A percentile compares a stretch with the other conserved stretches of the same genome.
Conservation (phyloP, 345 rosid genomes). For the Lagerstroemia speciosa region DNA sequence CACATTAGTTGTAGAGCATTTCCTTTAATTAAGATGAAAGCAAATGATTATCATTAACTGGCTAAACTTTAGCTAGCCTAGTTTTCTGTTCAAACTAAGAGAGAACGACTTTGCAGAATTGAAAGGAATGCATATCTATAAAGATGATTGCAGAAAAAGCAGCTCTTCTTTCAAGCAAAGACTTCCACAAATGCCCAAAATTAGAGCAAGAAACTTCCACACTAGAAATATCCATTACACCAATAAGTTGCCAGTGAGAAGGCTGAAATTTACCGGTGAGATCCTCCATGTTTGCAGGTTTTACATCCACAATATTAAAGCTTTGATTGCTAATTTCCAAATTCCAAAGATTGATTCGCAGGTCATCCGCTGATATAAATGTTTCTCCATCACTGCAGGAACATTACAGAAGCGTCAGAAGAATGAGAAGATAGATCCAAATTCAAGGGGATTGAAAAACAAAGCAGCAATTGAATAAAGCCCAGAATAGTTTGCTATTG, state of each 20-base stretch:
- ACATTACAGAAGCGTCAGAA: not conserved
- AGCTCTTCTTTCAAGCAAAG: not conserved
- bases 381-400: conserved; percentile 52
- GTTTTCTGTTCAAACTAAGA: not conserved
- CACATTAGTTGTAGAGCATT: not conserved
- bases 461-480: not conserved
- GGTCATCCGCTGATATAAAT: conserved; percentile 57
- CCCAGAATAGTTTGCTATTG: not conserved
- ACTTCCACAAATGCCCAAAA: not conserved
- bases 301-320: conserved; percentile 51
- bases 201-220: not conserved
- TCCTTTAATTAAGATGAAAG: not conserved
- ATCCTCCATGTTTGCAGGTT: conserved; percentile 59
- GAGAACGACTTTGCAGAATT: not conserved
- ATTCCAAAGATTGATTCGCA: conserved; percentile 59
- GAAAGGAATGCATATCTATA: not conserved
- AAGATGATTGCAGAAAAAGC: not conserved
- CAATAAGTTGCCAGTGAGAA: not conserved
- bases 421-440: not conserved
- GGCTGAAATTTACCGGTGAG: conserved; percentile 32
- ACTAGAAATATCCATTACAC: not conserved
- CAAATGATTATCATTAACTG: not conserved
- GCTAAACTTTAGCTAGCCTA: not conserved
- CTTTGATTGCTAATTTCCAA: conserved; percentile 59
- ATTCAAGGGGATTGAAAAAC: not conserved